phyloP scores from a whole-genome alignment of 1,284 basidiomycete species.

The Hemileia vastatrix region DNA sequence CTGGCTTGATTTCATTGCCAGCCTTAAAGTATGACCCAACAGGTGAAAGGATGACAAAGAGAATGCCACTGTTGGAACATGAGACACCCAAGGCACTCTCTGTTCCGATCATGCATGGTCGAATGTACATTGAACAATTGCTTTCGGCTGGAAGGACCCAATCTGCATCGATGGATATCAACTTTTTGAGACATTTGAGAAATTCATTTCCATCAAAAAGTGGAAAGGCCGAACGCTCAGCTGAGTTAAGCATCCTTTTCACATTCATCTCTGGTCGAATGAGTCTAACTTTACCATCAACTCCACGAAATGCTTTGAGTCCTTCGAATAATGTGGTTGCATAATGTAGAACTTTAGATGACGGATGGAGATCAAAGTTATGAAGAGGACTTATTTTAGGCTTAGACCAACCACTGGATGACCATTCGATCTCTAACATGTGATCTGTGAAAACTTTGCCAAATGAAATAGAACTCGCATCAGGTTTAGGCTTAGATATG shows the following conservation, averaged over 20 bases:
- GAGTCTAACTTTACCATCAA: constrained; percentile 66
- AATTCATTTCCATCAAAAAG: constrained; percentile 71
- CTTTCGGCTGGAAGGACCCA: constrained; percentile 84
- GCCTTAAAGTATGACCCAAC: constrained; percentile 86
- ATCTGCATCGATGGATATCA: constrained; percentile 71
- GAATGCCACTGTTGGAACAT: constrained; percentile 77
- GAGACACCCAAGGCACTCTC: constrained; percentile 77
- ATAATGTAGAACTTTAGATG: constrained; percentile 84
- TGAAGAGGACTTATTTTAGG: constrained; percentile 77
- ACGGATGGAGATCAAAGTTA: constrained; percentile 66
- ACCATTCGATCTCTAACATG: constrained; percentile 83
- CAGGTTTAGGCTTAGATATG: constrained; percentile 43
- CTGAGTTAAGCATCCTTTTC: constrained; percentile 67
- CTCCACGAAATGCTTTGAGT: constrained; percentile 83
- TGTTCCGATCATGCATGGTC: constrained; percentile 77
- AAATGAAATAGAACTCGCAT: constrained; percentile 48
- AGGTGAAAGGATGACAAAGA: constrained; percentile 81
- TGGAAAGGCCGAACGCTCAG: too few species aligned
- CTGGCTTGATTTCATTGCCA: constrained; percentile 94
- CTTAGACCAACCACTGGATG: constrained; percentile 75
- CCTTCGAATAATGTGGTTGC: constrained; percentile 83
- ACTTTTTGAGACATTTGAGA: constrained; percentile 74
- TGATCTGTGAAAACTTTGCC: constrained; percentile 66
- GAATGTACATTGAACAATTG: constrained; percentile 91
- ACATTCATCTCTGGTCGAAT: constrained; percentile 99